A percentile compares a stretch with the other conserved stretches of the same genome.
Conservation (phyloP, 169 alveolate genomes). For the Nephromyces sp. region DNA sequence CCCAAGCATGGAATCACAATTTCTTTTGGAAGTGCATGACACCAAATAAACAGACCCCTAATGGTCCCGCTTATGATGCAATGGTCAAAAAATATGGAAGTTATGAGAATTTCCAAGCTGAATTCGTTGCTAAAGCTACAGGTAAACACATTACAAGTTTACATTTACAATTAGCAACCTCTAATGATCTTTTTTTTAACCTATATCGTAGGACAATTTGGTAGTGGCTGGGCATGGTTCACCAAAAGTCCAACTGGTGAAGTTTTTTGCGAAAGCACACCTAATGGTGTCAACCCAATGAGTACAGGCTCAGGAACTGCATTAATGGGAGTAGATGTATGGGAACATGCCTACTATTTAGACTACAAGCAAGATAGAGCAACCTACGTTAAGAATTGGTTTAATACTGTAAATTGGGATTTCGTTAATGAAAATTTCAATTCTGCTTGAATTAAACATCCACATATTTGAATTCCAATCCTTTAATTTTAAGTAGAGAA, state of each 20-base stretch:
- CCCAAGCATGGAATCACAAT: constrained; percentile 85
- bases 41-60: neutral
- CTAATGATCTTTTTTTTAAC: neutral
- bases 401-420: neutral
- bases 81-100: constrained; percentile 58
- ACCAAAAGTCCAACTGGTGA: constrained; percentile 74
- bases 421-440: too few relatives aligned
- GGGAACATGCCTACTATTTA: constrained; percentile 88
- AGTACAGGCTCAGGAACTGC: neutral
- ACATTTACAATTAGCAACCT: neutral
- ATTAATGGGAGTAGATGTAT: constrained; percentile 57
- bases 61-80: neutral
- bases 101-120: constrained; percentile 61
- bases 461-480: too few relatives aligned
- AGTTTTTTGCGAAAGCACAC: constrained; percentile 61
- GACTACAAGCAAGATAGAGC: constrained; percentile 71
- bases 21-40: constrained; percentile 82
- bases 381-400: constrained; percentile 8
- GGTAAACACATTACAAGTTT: constrained; percentile 8
- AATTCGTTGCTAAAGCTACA: constrained; percentile 61
- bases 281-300: constrained; percentile 30
- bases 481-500: too few relatives aligned
- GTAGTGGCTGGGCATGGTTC: constrained; percentile 98
- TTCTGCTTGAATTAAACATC: too few relatives aligned
- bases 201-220: constrained; percentile 65